phyloP scores from a whole-genome alignment of 2,329 filamentous ascomycete species.

The Ceratocystis ficicola region DNA sequence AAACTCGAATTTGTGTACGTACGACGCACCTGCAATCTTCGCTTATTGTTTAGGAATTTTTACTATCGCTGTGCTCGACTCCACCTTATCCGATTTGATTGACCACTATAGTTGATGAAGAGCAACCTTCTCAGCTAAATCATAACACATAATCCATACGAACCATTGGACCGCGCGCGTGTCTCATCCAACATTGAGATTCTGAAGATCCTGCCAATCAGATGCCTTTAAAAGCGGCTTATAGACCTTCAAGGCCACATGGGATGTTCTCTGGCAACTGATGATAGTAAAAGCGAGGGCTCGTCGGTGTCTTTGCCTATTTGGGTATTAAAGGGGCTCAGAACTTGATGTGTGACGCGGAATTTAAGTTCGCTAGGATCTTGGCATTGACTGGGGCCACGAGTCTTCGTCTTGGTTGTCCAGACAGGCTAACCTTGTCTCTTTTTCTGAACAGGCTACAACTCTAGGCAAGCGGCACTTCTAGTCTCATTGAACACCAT shows the following conservation, averaged over 20 bases:
- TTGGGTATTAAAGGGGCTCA: neutral
- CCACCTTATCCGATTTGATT: no score
- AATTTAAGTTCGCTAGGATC: constrained; percentile 7
- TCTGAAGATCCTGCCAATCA: no score
- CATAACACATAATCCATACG: no score
- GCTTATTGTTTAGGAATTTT: neutral
- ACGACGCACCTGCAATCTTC: neutral
- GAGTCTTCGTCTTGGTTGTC: neutral
- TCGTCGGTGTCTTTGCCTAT: neutral
- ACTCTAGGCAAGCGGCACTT: neutral
- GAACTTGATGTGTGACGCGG: neutral
- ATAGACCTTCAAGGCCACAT: no score
- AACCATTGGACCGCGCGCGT: no score
- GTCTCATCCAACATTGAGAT: no score
- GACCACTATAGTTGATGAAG: no score
- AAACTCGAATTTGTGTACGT: neutral
- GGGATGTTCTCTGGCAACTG: no score
- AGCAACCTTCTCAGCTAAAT: no score
- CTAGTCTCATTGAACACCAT: neutral
- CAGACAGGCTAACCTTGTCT: neutral
- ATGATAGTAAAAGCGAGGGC: no score
- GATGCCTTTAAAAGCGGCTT: no score
- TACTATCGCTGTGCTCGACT: no score
- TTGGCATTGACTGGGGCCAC: neutral
- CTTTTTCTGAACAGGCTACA: neutral